Evolutionary conservation across 148 eudicot genomes (phyloP).

Genomic region (Silene conica): DNA sequence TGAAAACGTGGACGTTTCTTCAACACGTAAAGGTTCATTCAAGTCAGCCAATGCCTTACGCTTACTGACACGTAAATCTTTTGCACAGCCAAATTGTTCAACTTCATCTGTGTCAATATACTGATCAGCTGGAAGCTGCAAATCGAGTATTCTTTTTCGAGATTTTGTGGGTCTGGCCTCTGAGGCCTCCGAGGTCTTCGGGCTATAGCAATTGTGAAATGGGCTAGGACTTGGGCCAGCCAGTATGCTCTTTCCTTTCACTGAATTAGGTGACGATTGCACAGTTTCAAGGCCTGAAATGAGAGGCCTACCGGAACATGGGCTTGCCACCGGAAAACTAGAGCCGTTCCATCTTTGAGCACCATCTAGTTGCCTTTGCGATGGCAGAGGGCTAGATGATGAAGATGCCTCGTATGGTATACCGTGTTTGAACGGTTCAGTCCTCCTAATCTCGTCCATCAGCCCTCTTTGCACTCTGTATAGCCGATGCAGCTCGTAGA

Average conservation of each 20-base stretch:
- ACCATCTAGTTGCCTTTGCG: conserved; percentile 47
- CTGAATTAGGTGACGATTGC: conserved; percentile 38
- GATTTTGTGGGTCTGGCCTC: conserved; percentile 72
- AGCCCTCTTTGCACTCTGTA: conserved; percentile 70
- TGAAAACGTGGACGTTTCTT: conserved; percentile 37
- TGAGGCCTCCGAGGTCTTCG: conserved; percentile 53
- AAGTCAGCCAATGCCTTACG: conserved; percentile 59
- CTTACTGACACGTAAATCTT: conserved; percentile 28
- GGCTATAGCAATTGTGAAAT: conserved; percentile 36
- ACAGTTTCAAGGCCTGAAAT: conserved; percentile 30
- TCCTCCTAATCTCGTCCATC: conserved; percentile 60
- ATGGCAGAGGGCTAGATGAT: conserved; percentile 54
- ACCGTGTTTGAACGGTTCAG: conserved; percentile 35
- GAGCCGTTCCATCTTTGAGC: conserved; percentile 45
- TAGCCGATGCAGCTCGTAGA: conserved; percentile 73
- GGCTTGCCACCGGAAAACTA: conserved; percentile 37
- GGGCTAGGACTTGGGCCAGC: conserved; percentile 17
- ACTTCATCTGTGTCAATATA: conserved; percentile 62
- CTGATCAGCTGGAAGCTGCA: conserved; percentile 70
- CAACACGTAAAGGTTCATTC: conserved; percentile 63
- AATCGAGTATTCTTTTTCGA: conserved; percentile 67
- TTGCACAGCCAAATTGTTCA: conserved; percentile 26
- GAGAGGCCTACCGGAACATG: conserved; percentile 30
- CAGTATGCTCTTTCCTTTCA: conserved; percentile 37
- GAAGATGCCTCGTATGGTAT: conserved; percentile 55